Evolutionary conservation across 1,284 basidiomycete genomes (phyloP).

Genomic region (Tylopilus orsonianus): DNA sequence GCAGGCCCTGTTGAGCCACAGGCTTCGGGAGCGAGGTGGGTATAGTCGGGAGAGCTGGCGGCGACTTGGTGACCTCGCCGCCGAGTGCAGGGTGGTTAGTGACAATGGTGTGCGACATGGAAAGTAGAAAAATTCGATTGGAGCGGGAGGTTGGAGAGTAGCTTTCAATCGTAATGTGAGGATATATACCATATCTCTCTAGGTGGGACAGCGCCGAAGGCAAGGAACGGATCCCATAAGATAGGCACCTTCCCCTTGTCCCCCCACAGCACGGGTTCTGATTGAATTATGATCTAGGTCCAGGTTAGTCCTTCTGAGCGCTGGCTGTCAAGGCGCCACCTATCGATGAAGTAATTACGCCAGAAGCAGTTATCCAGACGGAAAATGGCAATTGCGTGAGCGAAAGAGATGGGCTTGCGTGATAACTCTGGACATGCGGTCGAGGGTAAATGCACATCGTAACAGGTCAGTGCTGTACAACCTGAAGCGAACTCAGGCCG

Average conservation of each 20-base stretch:
- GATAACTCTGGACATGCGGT: too few relatives aligned
- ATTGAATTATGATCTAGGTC: too few relatives aligned
- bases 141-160: neutral
- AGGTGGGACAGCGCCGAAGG: neutral
- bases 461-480: too few relatives aligned
- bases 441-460: too few relatives aligned
- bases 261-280: too few relatives aligned
- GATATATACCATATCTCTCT: neutral
- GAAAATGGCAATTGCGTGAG: too few relatives aligned
- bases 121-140: neutral
- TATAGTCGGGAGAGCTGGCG: neutral
- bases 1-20: neutral
- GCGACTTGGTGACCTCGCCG: neutral
- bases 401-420: too few relatives aligned
- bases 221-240: neutral
- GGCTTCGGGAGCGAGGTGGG: constrained; percentile 6
- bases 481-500: too few relatives aligned
- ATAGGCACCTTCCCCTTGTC: neutral
- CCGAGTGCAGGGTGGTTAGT: neutral
- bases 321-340: too few relatives aligned
- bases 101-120: constrained; percentile 2
- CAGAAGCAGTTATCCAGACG: too few relatives aligned
- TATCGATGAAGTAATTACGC: too few relatives aligned
- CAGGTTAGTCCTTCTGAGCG: too few relatives aligned
- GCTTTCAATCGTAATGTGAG: neutral